A percentile compares a stretch with the other conserved stretches of the same genome.
phyloP scores from a whole-genome alignment of 2,329 filamentous ascomycete genomes.

The Blastomyces percursus region DNA sequence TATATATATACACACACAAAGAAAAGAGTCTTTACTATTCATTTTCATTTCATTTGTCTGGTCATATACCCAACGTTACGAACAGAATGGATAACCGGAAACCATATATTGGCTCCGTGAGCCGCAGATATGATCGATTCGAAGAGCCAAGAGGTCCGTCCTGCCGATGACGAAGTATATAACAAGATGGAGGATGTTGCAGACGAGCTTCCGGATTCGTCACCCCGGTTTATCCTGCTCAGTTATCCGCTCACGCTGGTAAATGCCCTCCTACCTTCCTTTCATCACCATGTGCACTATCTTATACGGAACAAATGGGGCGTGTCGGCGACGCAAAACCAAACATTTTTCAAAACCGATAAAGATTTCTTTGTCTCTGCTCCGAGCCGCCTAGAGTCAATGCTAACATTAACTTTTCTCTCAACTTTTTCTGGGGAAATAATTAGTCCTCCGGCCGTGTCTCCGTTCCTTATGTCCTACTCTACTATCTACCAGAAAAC shows the following conservation, averaged over 20 bases:
- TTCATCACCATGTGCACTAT: not conserved
- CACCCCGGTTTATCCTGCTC: constrained; percentile 77
- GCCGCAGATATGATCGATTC: constrained; percentile 75
- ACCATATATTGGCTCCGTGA: constrained; percentile 13
- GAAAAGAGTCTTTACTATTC: not conserved
- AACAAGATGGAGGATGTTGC: constrained; percentile 66
- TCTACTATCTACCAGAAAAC: constrained; percentile 89
- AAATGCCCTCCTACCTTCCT: constrained; percentile 13
- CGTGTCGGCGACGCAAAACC: not conserved
- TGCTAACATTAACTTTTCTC: not conserved
- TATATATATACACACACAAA: not conserved
- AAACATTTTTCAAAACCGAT: not conserved
- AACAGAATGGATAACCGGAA: constrained; percentile 4
- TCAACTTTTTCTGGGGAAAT: not conserved
- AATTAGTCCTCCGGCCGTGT: constrained; percentile 65
- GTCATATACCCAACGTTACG: not conserved
- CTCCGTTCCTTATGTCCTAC: constrained; percentile 82
- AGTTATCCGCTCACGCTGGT: constrained; percentile 86
- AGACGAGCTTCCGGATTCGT: constrained; percentile 85
- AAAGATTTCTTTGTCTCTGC: not conserved
- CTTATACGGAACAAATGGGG: not conserved
- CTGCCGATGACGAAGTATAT: constrained; percentile 72
- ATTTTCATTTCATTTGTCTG: not conserved
- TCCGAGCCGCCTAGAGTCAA: not conserved
- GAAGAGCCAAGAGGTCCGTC: constrained; percentile 76